Evolutionary conservation across 2,329 filamentous ascomycete genomes (phyloP).

Genomic region (Thielaviopsis populi): DNA sequence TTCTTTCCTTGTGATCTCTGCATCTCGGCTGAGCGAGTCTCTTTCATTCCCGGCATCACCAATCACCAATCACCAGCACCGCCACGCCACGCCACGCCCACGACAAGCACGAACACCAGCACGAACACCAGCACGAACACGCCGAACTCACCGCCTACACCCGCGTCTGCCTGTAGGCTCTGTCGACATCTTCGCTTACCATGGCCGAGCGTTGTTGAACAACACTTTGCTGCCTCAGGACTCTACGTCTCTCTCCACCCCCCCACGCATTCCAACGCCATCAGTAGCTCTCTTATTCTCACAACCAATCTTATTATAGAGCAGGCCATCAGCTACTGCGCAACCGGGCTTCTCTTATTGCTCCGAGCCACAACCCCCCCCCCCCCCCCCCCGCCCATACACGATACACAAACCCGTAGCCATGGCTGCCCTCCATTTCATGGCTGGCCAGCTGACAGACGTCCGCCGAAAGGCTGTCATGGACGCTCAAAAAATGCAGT

Average conservation of each 20-base stretch:
- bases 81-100: too few species aligned
- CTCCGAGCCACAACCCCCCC: neutral
- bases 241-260: neutral
- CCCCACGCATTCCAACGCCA: neutral
- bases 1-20: too few species aligned
- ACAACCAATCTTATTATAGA: neutral
- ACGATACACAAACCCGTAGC: neutral
- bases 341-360: neutral
- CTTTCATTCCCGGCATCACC: too few species aligned
- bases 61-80: too few species aligned
- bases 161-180: neutral
- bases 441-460: slow-evolving; percentile 14
- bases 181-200: neutral
- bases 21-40: too few species aligned
- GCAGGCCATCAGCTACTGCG: neutral
- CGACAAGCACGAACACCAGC: too few species aligned
- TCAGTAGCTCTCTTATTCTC: neutral
- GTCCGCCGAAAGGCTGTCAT: slow-evolving; percentile 32
- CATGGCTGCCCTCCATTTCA: slow-evolving; percentile 15
- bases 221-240: neutral
- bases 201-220: slow-evolving; percentile 1
- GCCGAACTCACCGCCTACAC: neutral
- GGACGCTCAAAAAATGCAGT: slow-evolving; percentile 51
- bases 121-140: too few species aligned
- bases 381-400: neutral